phyloP scores from a whole-genome alignment of 2,329 filamentous ascomycete genomes.

The Dissoconium aciculare region DNA sequence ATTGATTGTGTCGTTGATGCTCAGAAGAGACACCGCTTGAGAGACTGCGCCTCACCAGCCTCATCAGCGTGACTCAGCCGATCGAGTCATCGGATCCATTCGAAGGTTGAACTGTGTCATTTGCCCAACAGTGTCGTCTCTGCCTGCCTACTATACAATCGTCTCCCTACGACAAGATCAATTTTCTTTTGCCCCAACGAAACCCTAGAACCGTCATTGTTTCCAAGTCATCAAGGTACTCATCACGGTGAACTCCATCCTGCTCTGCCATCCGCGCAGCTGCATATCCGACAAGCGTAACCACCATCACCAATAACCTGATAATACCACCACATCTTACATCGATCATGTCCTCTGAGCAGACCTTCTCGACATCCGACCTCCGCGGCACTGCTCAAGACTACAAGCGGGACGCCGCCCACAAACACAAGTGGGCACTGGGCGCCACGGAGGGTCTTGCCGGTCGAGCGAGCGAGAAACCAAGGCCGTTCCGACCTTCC shows the following conservation, averaged over 20 bases:
- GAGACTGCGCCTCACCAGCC: background rate
- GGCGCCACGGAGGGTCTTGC: slow-evolving; percentile 21
- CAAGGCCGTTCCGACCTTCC: slow-evolving; percentile 21
- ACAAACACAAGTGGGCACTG: slow-evolving; percentile 37
- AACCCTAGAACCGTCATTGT: too few relatives aligned
- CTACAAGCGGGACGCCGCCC: slow-evolving; percentile 36
- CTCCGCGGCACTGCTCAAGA: slow-evolving; percentile 40
- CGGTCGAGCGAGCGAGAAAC: slow-evolving; percentile 19
- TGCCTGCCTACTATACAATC: too few relatives aligned
- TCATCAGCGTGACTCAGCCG: background rate
- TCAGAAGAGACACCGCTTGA: too few relatives aligned
- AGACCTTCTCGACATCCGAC: slow-evolving; percentile 35
- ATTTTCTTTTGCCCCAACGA: too few relatives aligned
- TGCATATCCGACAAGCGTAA: background rate
- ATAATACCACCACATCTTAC: slow-evolving; percentile 2
- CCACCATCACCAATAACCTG: slow-evolving; percentile 4
- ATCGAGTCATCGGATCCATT: too few relatives aligned
- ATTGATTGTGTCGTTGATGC: too few relatives aligned
- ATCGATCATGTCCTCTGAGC: slow-evolving; percentile 31
- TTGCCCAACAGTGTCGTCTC: too few relatives aligned
- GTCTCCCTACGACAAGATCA: too few relatives aligned
- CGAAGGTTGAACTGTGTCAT: too few relatives aligned
- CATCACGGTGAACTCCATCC: slow-evolving; percentile 7
- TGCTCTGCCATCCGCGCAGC: slow-evolving; percentile 2
- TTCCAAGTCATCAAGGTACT: slow-evolving; percentile 15